Evolutionary conservation across 2,329 filamentous ascomycete species (phyloP).

Genomic region (Neofusicoccum sp.): DNA sequence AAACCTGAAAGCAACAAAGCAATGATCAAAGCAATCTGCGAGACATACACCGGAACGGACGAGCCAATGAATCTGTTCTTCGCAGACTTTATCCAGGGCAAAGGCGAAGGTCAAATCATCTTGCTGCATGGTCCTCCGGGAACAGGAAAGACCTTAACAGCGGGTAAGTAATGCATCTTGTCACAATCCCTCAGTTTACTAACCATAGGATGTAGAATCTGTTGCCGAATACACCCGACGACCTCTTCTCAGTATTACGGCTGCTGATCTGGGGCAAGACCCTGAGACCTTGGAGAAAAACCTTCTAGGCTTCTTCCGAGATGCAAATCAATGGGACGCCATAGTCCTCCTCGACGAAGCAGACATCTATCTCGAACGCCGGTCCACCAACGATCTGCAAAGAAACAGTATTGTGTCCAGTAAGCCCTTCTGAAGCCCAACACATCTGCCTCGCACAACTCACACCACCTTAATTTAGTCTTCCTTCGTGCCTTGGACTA

Average conservation of each 20-base stretch:
- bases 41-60: slow-evolving; percentile 18
- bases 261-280: slow-evolving; percentile 24
- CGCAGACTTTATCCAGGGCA: slow-evolving; percentile 22
- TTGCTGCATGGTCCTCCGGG: slow-evolving; percentile 23
- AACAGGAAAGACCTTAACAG: slow-evolving; percentile 24
- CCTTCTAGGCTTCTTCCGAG: slow-evolving; percentile 22
- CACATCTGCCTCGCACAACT: too few species aligned
- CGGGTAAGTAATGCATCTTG: too few species aligned
- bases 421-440: too few species aligned
- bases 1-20: slow-evolving; percentile 19
- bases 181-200: too few species aligned
- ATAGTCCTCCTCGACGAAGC: slow-evolving; percentile 38
- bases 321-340: slow-evolving; percentile 26
- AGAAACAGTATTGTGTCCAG: slow-evolving; percentile 32
- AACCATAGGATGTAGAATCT: too few species aligned
- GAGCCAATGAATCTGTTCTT: neutral
- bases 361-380: slow-evolving; percentile 38
- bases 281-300: slow-evolving; percentile 20
- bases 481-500: too few species aligned
- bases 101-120: slow-evolving; percentile 33
- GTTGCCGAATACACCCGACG: slow-evolving; percentile 27
- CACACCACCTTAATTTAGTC: too few species aligned
- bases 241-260: slow-evolving; percentile 25
- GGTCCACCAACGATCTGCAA: slow-evolving; percentile 29
- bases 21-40: slow-evolving; percentile 19